Conservation (phyloP, 2,329 filamentous ascomycete species). For the Ophiocordyceps polyrhachis-furcata region DNA sequence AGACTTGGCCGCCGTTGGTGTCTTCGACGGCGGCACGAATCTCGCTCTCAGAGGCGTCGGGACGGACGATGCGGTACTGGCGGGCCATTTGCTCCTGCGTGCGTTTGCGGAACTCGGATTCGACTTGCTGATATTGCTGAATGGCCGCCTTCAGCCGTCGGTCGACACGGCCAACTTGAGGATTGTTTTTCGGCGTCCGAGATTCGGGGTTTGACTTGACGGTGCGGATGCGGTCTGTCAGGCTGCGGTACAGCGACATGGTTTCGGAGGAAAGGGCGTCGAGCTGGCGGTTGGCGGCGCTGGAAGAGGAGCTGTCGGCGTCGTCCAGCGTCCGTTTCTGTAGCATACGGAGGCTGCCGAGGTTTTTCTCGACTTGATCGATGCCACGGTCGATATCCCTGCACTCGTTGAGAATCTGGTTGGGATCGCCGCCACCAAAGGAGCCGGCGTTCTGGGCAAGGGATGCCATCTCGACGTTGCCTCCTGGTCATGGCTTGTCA, state of each 20-base stretch:
- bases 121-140: slow-evolving; percentile 61
- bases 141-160: slow-evolving; percentile 65
- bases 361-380: slow-evolving; percentile 51
- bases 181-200: slow-evolving; percentile 50
- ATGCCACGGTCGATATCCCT: slow-evolving; percentile 63
- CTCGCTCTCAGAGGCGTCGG: slow-evolving; percentile 62
- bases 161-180: slow-evolving; percentile 68
- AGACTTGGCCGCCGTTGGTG: slow-evolving; percentile 56
- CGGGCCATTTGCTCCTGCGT: slow-evolving; percentile 70
- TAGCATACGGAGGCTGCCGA: slow-evolving; percentile 51
- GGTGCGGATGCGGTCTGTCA: slow-evolving; percentile 61
- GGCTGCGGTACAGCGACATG: slow-evolving; percentile 62
- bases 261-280: slow-evolving; percentile 59
- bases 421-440: slow-evolving; percentile 39
- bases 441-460: slow-evolving; percentile 32
- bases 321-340: slow-evolving; percentile 58
- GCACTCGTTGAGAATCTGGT: slow-evolving; percentile 71
- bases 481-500: slow-evolving; percentile 10
- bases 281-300: slow-evolving; percentile 48
- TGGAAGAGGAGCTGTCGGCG: slow-evolving; percentile 50
- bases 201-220: slow-evolving; percentile 72
- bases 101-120: slow-evolving; percentile 62
- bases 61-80: slow-evolving; percentile 77
- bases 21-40: slow-evolving; percentile 62
- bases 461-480: slow-evolving; percentile 53